phyloP scores from a whole-genome alignment of 2,329 filamentous ascomycete species.

The Macrophomina phaseolina region DNA sequence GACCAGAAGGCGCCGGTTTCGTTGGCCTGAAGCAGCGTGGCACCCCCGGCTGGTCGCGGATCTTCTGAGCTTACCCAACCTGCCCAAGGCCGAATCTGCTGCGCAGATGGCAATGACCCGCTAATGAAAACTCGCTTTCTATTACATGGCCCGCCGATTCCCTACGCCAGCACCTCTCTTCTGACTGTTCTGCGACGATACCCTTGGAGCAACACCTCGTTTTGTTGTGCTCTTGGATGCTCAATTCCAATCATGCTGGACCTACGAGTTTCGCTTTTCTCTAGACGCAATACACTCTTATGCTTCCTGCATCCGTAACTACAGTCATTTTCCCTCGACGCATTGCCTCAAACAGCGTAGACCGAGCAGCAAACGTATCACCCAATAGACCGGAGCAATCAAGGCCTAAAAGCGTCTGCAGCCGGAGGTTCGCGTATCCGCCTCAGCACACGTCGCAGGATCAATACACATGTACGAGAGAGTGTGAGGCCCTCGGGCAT shows the following conservation, averaged over 20 bases:
- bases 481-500: no score
- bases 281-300: background rate
- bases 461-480: background rate
- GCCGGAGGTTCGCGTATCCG: background rate
- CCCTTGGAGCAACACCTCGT: background rate
- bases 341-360: background rate
- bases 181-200: background rate
- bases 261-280: background rate
- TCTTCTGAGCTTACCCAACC: background rate
- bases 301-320: no score
- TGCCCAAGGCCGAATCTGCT: background rate
- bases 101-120: background rate
- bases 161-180: background rate
- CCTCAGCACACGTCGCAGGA: background rate
- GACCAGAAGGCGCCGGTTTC: conserved; percentile 14
- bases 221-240: background rate
- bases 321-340: no score
- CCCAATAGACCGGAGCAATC: background rate
- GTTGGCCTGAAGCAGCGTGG: conserved; percentile 15
- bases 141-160: background rate
- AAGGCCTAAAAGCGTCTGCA: background rate
- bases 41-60: conserved; percentile 6
- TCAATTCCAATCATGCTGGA: background rate
- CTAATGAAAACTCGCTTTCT: background rate
- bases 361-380: background rate